Conservation (phyloP, 257 asterid genomes). For the Cynanchum wilfordii region DNA sequence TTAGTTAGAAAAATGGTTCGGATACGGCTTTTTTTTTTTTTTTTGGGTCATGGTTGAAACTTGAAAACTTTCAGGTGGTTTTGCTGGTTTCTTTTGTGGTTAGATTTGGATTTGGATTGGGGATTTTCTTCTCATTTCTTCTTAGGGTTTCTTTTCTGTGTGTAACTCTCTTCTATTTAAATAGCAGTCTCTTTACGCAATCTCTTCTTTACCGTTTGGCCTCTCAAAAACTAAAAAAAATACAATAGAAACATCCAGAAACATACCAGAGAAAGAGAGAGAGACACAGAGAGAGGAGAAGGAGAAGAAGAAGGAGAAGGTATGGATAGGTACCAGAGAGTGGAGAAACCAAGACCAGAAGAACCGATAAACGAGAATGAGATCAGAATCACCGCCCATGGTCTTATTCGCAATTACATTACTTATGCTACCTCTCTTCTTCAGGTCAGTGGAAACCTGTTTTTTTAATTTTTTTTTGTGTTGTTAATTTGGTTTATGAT, state of each 20-base stretch:
- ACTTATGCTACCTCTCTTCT: constrained; percentile 50
- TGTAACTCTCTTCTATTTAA: not conserved
- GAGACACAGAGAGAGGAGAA: constrained; percentile 6
- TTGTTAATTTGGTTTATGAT: not conserved
- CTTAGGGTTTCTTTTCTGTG: constrained; percentile 11
- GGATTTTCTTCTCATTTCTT: no score
- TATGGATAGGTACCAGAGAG: constrained; percentile 60
- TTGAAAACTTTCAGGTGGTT: no score
- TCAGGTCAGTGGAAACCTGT: constrained; percentile 28
- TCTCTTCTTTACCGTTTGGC: constrained; percentile 18
- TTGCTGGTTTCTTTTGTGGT: not conserved
- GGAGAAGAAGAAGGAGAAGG: not conserved
- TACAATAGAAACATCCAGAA: constrained; percentile 17
- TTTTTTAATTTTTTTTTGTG: not conserved
- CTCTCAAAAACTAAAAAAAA: not conserved
- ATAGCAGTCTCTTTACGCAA: not conserved
- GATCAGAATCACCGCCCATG: constrained; percentile 61
- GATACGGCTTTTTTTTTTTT: no score
- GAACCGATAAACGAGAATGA: constrained; percentile 50
- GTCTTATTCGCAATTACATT: constrained; percentile 51
- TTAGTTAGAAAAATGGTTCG: no score
- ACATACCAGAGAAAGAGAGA: not conserved
- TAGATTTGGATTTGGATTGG: not conserved
- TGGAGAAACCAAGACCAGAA: constrained; percentile 46
- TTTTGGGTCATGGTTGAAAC: no score